Conservation (phyloP, 768 basidiomycete species). For the Lentinus tigrinus region DNA sequence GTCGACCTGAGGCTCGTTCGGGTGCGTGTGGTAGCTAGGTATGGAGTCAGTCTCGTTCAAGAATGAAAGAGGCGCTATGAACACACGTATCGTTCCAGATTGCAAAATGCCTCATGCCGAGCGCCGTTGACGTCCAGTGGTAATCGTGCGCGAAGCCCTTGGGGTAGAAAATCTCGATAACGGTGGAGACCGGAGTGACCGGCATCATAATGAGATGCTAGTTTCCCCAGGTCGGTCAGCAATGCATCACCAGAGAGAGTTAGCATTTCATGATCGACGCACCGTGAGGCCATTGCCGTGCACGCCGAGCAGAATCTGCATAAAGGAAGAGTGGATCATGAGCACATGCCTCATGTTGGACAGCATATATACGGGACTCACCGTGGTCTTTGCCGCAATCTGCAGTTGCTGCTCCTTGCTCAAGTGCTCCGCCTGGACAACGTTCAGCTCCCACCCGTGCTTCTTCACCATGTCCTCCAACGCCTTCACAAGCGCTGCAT, state of each 20-base stretch:
- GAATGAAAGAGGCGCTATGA: not conserved
- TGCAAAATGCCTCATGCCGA: constrained; percentile 74
- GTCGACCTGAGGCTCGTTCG: constrained; percentile 43
- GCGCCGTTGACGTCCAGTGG: constrained; percentile 73
- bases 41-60: not conserved
- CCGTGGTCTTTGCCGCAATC: constrained; percentile 66
- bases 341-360: not conserved
- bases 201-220: constrained; percentile 82
- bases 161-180: constrained; percentile 85
- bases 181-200: constrained; percentile 67
- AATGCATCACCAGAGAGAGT: not conserved
- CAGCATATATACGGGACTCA: constrained; percentile 32
- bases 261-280: constrained; percentile 1
- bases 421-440: constrained; percentile 63
- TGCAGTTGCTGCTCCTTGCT: constrained; percentile 75
- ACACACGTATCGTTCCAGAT: constrained; percentile 80
- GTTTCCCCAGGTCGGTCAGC: not conserved
- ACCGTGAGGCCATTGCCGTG: constrained; percentile 79
- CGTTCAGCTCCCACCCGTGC: constrained; percentile 56
- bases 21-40: constrained; percentile 38
- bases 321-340: constrained; percentile 1
- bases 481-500: constrained; percentile 50
- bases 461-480: constrained; percentile 48
- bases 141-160: constrained; percentile 84
- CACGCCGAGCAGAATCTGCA: constrained; percentile 66